Evolutionary conservation across 2,329 filamentous ascomycete genomes (phyloP).

Genomic region (Decorospora gaudefroyi): DNA sequence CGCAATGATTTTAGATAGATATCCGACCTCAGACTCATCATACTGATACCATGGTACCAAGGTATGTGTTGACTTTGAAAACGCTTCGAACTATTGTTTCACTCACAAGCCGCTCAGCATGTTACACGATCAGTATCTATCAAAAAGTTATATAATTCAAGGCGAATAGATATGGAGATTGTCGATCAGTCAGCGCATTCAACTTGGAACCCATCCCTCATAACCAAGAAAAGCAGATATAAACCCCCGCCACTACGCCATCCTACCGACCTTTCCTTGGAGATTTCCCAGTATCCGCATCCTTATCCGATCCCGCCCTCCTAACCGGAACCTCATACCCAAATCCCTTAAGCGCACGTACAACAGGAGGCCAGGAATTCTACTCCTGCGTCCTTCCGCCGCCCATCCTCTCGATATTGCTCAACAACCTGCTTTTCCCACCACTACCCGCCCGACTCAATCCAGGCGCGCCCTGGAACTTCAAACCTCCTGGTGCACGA

Average conservation of each 20-base stretch:
- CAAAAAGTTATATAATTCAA: too few species aligned
- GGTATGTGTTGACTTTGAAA: too few species aligned
- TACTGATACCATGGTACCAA: too few species aligned
- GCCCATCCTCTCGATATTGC: constrained; percentile 86
- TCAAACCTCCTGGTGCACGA: constrained; percentile 59
- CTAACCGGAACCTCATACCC: constrained; percentile 2
- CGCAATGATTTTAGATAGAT: too few species aligned
- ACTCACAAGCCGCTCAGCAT: too few species aligned
- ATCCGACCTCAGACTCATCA: too few species aligned
- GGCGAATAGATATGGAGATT: too few species aligned
- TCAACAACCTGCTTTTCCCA: constrained; percentile 74
- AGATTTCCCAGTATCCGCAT: neutral
- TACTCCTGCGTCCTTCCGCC: constrained; percentile 46
- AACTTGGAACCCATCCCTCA: too few species aligned
- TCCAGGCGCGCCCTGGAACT: constrained; percentile 37
- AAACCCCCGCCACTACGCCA: neutral
- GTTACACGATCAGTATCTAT: too few species aligned
- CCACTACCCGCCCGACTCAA: constrained; percentile 43
- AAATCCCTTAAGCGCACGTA: constrained; percentile 6
- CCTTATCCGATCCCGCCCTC: neutral
- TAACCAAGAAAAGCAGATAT: constrained; percentile 2
- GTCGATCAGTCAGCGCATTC: too few species aligned
- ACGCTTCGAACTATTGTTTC: too few species aligned
- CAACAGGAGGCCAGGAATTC: constrained; percentile 9
- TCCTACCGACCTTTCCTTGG: neutral